phyloP scores from a whole-genome alignment of 768 basidiomycete species.

The Lentinula edodes region DNA sequence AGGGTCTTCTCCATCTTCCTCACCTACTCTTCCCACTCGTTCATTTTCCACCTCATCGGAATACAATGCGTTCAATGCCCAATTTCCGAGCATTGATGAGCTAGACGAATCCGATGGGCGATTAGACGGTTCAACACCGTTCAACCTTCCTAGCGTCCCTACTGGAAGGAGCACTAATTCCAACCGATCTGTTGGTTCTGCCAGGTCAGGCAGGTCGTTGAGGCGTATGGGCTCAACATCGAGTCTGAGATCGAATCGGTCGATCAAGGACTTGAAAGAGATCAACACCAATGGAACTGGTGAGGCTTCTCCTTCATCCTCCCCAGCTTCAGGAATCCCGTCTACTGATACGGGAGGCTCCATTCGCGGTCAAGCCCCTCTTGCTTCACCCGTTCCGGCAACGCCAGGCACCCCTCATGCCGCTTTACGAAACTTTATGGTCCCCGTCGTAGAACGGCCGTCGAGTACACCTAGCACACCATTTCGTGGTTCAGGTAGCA shows the following conservation, averaged over 20 bases:
- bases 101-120: constrained; percentile 41
- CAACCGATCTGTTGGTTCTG: constrained; percentile 12
- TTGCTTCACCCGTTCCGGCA: neutral
- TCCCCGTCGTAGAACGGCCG: constrained; percentile 45
- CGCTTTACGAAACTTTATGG: constrained; percentile 25
- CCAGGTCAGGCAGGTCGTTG: neutral
- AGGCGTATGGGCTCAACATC: neutral
- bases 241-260: neutral
- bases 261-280: neutral
- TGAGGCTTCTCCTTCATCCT: neutral
- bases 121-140: constrained; percentile 19
- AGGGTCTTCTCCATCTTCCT: constrained; percentile 62
- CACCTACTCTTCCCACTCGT: constrained; percentile 26
- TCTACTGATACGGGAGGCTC: neutral
- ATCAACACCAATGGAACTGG: neutral
- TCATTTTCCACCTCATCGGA: constrained; percentile 29
- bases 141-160: constrained; percentile 43
- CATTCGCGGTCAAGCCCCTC: neutral
- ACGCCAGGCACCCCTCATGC: constrained; percentile 6
- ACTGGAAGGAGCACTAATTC: constrained; percentile 29
- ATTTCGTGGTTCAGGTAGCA: constrained; percentile 29
- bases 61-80: constrained; percentile 44
- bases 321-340: neutral
- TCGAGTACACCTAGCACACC: constrained; percentile 69
- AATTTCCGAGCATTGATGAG: constrained; percentile 78